Conservation (phyloP, 345 rosid species). For the Gossypioides kirkii region DNA sequence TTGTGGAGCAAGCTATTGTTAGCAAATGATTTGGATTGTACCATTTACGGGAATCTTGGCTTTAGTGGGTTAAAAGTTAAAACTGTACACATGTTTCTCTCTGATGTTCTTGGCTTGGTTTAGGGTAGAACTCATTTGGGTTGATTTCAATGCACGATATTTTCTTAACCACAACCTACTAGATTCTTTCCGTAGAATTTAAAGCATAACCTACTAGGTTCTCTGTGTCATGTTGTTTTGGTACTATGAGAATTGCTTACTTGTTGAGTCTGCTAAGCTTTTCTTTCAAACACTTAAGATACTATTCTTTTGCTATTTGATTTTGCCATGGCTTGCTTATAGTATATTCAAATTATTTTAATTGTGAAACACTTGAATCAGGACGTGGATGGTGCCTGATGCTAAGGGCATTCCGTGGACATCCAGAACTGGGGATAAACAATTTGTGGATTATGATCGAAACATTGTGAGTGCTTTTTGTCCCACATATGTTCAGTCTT, state of each 20-base stretch:
- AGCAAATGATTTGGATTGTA: neutral
- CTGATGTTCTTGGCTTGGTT: neutral
- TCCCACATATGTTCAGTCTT: neutral
- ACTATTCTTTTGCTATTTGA: neutral
- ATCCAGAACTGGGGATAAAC: conserved; percentile 11
- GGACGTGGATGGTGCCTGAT: conserved; percentile 44
- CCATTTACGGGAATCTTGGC: neutral
- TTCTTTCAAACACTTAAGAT: neutral
- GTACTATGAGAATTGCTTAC: neutral
- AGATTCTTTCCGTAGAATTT: too few species aligned
- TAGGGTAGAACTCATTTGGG: neutral
- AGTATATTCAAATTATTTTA: neutral
- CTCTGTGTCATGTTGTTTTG: neutral
- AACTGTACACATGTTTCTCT: neutral
- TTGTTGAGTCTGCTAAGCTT: neutral
- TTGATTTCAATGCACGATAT: neutral
- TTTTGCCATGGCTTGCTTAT: neutral
- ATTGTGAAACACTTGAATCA: conserved; percentile 20
- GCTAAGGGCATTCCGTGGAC: conserved; percentile 17
- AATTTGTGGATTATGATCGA: conserved; percentile 22
- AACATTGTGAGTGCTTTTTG: conserved; percentile 35
- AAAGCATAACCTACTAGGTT: neutral
- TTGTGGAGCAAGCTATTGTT: neutral
- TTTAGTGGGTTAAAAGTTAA: neutral
- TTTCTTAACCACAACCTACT: neutral